Percentiles rank a stretch among this genome's conserved stretches.
Conservation (phyloP, 306 rosid species). For the Inga leiocalycina region DNA sequence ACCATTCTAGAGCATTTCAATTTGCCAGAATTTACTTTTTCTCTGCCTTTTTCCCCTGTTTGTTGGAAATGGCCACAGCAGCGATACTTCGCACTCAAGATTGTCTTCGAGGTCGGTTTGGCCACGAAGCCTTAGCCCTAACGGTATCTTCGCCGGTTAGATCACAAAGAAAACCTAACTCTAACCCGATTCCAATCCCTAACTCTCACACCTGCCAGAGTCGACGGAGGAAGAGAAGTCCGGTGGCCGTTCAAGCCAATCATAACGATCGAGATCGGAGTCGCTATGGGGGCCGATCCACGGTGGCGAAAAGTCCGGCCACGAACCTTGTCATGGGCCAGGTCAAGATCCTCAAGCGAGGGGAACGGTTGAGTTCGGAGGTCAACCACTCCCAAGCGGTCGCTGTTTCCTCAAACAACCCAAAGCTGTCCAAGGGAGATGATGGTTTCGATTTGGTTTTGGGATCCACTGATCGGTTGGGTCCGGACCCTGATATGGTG, state of each 20-base stretch:
- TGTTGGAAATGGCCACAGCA: constrained; percentile 43
- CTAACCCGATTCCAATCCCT: constrained; percentile 5
- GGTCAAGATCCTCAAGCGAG: constrained; percentile 87
- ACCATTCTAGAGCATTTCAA: background rate
- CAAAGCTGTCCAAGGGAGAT: constrained; percentile 16
- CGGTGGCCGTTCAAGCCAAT: constrained; percentile 14
- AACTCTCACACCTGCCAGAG: background rate
- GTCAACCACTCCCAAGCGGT: background rate
- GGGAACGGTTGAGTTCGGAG: constrained; percentile 50
- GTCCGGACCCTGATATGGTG: constrained; percentile 75
- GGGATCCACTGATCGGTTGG: constrained; percentile 73
- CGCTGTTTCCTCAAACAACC: constrained; percentile 9
- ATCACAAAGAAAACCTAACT: background rate
- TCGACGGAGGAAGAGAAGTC: constrained; percentile 49
- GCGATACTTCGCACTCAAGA: constrained; percentile 52
- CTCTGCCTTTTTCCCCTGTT: too few species aligned
- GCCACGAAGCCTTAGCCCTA: constrained; percentile 23
- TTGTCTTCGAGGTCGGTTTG: constrained; percentile 38
- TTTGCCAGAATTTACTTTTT: background rate
- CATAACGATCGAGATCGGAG: constrained; percentile 28
- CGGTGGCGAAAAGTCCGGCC: constrained; percentile 42
- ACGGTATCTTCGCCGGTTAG: background rate
- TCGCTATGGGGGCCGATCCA: constrained; percentile 28
- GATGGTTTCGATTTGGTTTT: constrained; percentile 46
- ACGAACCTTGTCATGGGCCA: constrained; percentile 65